phyloP scores from a whole-genome alignment of 805 yeast species.

The Nakazawaea laoshanensis region DNA sequence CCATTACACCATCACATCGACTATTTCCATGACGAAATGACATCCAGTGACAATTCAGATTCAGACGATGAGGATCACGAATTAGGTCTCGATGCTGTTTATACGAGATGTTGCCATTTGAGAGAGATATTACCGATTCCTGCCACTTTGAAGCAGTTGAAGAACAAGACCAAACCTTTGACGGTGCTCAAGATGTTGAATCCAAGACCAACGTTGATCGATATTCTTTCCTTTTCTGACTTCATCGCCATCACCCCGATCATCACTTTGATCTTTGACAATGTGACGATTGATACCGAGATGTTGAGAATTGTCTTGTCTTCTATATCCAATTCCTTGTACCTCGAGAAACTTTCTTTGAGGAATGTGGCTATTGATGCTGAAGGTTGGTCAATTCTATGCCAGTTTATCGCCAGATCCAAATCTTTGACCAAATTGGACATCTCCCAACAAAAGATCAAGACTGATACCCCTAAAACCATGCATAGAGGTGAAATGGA shows the following conservation, averaged over 20 bases:
- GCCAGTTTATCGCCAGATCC: constrained; percentile 37
- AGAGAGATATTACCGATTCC: constrained; percentile 42
- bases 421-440: constrained; percentile 39
- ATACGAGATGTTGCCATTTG: constrained; percentile 41
- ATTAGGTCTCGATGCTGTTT: constrained; percentile 38
- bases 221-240: constrained; percentile 48
- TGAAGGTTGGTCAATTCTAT: constrained; percentile 41
- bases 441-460: constrained; percentile 47
- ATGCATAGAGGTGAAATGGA: constrained; percentile 38
- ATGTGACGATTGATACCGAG: constrained; percentile 44
- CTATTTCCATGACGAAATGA: constrained; percentile 19
- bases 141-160: constrained; percentile 44
- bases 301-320: constrained; percentile 43
- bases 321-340: constrained; percentile 32
- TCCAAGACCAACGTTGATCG: constrained; percentile 52
- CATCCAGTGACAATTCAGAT: constrained; percentile 6
- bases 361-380: constrained; percentile 48
- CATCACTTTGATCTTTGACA: constrained; percentile 47
- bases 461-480: constrained; percentile 31
- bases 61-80: constrained; percentile 16
- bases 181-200: constrained; percentile 47
- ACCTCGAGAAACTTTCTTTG: constrained; percentile 42
- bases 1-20: constrained; percentile 46
- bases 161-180: constrained; percentile 39
- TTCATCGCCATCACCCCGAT: constrained; percentile 49